Base-by-base conservation (phyloP, 1,139 yeast genomes). In the Hemisphaericaspora subhashii region DNA sequence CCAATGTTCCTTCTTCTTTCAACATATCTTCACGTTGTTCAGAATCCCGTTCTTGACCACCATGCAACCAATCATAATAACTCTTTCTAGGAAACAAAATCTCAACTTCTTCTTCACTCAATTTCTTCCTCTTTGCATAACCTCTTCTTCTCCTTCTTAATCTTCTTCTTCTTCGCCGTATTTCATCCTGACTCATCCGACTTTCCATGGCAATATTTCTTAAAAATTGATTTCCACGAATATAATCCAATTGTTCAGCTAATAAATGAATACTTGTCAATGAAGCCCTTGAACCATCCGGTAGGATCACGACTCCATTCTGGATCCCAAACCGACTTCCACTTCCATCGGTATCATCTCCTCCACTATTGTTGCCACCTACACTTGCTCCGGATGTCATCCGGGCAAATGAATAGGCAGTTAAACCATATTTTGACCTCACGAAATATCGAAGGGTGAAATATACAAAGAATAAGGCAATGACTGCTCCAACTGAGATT, bases 31-130 rank as follows among this genome's bases (percentile, higher is more conserved):
- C 70, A 33, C 72, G 48, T 25, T 52, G 52, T 37, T 61, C 63
- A 15, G 48, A 53, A 44, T 66, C 72, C 26, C 64, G 51, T 43
- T 67, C 79, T 44, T 64, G 62, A n/a, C 81, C 82, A 21, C 83
- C 83, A 44, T 74, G 66, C 29, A 79, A 57, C 86, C 86, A 81
- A 45, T 78, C 75, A 38, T 68, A 60, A 56, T 83, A 85, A 2
- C 83, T 71, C 50, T 77, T 74, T 24, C 68, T 62, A 1, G 95
- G 95, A 56, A 86, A 86, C 37, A 82, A 62, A 34, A 70, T 72
- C 39, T 85, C 81, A 17, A 86, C 81, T 51, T 85, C 86, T 10
- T 68, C 76, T 30, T 70, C 69, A 0, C 86, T 69, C 41, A 83
- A 64, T 50, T 74, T 74, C 53, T 74, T 72, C 72, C 77, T 79